These are phyloP conservation scores for Panellus pusillus DNA, from an alignment of 768 basidiomycete species.

Conservation along the genomic window DNA sequence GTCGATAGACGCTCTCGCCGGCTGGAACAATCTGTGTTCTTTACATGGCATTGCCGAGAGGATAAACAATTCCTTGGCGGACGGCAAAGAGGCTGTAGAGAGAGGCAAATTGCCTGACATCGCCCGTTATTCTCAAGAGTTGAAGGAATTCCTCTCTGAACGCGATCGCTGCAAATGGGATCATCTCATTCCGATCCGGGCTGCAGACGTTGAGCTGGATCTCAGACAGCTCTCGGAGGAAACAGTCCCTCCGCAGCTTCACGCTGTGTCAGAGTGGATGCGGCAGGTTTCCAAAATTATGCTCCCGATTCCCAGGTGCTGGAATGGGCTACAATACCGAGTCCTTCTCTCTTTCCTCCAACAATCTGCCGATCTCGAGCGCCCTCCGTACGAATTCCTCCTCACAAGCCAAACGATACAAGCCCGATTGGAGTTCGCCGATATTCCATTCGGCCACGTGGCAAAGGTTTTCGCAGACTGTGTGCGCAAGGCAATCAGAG, in stretches of 20 bases:
- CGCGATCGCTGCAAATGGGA: constrained; percentile 12
- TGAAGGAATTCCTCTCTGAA: constrained; percentile 8
- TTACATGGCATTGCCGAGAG: constrained; percentile 14
- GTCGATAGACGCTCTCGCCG: constrained; percentile 13
- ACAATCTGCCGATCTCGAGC: constrained; percentile 5
- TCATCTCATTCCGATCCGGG: constrained; percentile 8
- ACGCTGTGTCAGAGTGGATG: constrained; percentile 2
- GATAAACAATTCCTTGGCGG: neutral
- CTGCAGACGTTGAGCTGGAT: neutral
- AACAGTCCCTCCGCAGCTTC: neutral
- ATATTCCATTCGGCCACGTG: constrained; percentile 11
- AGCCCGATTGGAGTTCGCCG: neutral
- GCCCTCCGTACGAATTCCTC: constrained; percentile 16
- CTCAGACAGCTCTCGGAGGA: constrained; percentile 2
- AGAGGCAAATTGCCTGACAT: neutral
- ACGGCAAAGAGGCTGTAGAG: neutral
- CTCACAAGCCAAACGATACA: constrained; percentile 11
- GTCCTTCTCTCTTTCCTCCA: constrained; percentile 17
- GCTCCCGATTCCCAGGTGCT: constrained; percentile 1
- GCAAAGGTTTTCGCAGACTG: constrained; percentile 5
- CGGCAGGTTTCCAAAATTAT: constrained; percentile 8
- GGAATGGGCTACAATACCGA: constrained; percentile 15
- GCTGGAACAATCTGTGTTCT: constrained; percentile 21
- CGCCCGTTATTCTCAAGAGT: neutral
- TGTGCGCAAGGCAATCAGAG: constrained; percentile 10